Percentiles rank a stretch among this genome's conserved stretches.
Conservation (phyloP, 306 rosid species). For the Benincasa hispida region DNA sequence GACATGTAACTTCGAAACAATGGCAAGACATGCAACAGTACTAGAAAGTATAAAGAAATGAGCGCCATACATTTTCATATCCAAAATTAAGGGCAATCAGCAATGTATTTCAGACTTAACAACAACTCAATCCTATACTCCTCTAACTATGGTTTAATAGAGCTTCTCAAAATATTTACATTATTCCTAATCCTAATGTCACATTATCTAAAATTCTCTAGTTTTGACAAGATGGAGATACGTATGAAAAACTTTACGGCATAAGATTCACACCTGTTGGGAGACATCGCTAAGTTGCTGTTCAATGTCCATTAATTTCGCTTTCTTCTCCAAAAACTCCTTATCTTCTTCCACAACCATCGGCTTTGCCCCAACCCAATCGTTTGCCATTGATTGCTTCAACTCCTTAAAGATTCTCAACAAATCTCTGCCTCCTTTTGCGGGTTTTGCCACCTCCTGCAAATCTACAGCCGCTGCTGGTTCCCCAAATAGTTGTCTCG, state of each 20-base stretch:
- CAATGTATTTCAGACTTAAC: background rate
- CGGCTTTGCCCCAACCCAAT: slow-evolving; percentile 76
- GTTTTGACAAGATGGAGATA: background rate
- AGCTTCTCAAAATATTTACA: background rate
- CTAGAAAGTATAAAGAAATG: background rate
- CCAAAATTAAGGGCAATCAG: background rate
- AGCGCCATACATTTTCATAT: background rate
- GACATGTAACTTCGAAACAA: slow-evolving; percentile 32
- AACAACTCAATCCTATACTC: background rate
- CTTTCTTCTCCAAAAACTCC: slow-evolving; percentile 74
- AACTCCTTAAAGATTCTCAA: slow-evolving; percentile 48
- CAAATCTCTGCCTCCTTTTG: slow-evolving; percentile 29
- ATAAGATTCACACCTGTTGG: slow-evolving; percentile 46
- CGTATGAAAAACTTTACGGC: background rate
- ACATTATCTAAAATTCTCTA: background rate
- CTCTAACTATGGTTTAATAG: background rate
- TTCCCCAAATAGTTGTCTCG: slow-evolving; percentile 17
- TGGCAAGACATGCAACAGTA: slow-evolving; percentile 11
- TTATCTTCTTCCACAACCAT: slow-evolving; percentile 76
- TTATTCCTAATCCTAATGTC: background rate
- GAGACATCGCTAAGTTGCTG: slow-evolving; percentile 58
- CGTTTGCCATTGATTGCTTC: slow-evolving; percentile 74
- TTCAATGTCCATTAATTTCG: slow-evolving; percentile 60
- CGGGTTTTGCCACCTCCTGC: slow-evolving; percentile 17
- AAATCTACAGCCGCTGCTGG: slow-evolving; percentile 9